Conservation (phyloP, 352 stramenopile species). For the Pythium sukuiense region DNA sequence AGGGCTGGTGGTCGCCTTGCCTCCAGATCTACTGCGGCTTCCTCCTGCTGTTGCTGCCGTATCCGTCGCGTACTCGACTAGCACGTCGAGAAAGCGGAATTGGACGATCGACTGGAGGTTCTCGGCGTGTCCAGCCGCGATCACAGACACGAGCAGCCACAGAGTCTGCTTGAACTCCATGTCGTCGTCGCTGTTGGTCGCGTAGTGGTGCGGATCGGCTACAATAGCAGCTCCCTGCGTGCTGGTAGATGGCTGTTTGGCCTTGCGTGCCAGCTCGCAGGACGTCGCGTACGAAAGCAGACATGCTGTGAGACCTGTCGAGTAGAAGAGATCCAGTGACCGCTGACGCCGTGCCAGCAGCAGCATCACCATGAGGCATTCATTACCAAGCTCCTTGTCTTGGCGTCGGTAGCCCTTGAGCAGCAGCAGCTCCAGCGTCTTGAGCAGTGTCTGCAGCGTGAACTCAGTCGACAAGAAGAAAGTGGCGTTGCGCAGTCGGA, state of each 20-base stretch:
- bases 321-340: slow-evolving; percentile 56
- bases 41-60: background rate
- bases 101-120: slow-evolving; percentile 61
- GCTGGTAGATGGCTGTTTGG: background rate
- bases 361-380: slow-evolving; percentile 67
- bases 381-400: slow-evolving; percentile 81
- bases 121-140: slow-evolving; percentile 45
- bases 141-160: slow-evolving; percentile 64
- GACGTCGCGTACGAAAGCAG: slow-evolving; percentile 67
- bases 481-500: slow-evolving; percentile 59
- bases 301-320: slow-evolving; percentile 53
- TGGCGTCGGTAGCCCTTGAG: slow-evolving; percentile 61
- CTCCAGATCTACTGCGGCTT: background rate
- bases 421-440: slow-evolving; percentile 58
- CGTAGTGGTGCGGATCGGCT: slow-evolving; percentile 58
- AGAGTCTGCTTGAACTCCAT: slow-evolving; percentile 85
- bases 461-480: slow-evolving; percentile 65
- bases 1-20: background rate
- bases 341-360: slow-evolving; percentile 52
- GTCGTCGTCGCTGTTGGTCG: slow-evolving; percentile 68
- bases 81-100: slow-evolving; percentile 67
- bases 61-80: slow-evolving; percentile 54
- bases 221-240: slow-evolving; percentile 33
- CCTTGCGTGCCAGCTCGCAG: slow-evolving; percentile 37
- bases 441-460: slow-evolving; percentile 56